These are phyloP conservation scores for Lycium barbarum DNA, from an alignment of 257 asterid species.

Conservation along the genomic window DNA sequence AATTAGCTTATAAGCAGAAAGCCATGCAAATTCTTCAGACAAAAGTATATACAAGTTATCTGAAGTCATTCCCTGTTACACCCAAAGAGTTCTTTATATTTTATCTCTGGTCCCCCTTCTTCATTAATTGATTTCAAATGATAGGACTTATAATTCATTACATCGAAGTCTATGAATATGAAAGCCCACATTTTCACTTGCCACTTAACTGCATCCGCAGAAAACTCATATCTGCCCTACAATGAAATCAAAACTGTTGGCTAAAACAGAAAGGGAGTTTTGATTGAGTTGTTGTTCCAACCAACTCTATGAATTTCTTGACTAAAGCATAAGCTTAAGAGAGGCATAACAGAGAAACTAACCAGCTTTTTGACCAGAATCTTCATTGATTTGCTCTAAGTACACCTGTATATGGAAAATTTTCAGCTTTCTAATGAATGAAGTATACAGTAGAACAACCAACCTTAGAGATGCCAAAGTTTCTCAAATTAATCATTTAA, in stretches of 20 bases:
- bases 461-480: conserved; percentile 7
- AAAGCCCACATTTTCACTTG: conserved; percentile 8
- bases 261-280: not conserved
- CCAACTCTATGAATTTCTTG: not conserved
- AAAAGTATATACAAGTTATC: conserved; percentile 8
- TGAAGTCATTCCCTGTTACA: not conserved
- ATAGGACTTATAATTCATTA: conserved; percentile 15
- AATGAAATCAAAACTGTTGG: not conserved
- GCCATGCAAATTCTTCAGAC: conserved; percentile 3
- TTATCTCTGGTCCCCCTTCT: not conserved
- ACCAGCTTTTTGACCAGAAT: conserved; percentile 64
- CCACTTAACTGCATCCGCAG: conserved; percentile 5
- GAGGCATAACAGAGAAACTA: conserved; percentile 36
- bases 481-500: not conserved
- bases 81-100: not conserved
- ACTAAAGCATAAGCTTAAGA: not conserved
- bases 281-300: not conserved
- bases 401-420: conserved; percentile 57
- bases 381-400: conserved; percentile 66
- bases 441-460: conserved; percentile 7
- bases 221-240: not conserved
- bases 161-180: not conserved
- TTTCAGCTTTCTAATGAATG: not conserved
- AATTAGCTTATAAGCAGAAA: conserved; percentile 20
- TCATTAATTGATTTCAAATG: conserved; percentile 18